These are phyloP conservation scores for Aureobasidium sp. DNA, from an alignment of 2,329 filamentous ascomycete species.

Conservation along the genomic window DNA sequence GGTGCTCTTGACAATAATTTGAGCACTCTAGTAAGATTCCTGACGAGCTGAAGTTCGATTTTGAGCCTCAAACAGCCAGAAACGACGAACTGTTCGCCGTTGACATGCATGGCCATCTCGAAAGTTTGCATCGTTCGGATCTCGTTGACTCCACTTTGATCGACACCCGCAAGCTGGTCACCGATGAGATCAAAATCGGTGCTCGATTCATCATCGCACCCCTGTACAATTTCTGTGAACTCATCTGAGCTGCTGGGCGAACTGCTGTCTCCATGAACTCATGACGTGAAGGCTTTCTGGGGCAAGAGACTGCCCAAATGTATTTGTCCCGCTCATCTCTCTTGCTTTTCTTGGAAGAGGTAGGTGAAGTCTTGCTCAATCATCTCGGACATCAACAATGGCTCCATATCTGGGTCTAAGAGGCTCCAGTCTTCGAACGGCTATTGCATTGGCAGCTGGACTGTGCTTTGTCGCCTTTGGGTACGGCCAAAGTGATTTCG, in stretches of 20 bases:
- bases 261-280: neutral
- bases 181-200: slow-evolving; percentile 9
- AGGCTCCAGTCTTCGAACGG: slow-evolving; percentile 18
- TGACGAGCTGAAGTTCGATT: neutral
- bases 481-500: slow-evolving; percentile 53
- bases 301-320: neutral
- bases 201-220: slow-evolving; percentile 7
- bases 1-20: neutral
- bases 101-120: neutral
- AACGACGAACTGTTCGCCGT: neutral
- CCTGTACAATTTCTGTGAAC: slow-evolving; percentile 12
- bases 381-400: slow-evolving; percentile 4
- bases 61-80: neutral
- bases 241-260: neutral
- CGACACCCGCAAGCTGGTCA: slow-evolving; percentile 9
- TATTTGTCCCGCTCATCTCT: slow-evolving; percentile 4
- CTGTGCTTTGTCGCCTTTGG: slow-evolving; percentile 39
- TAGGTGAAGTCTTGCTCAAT: slow-evolving; percentile 3
- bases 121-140: slow-evolving; percentile 8
- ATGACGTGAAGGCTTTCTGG: slow-evolving; percentile 13
- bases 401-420: slow-evolving; percentile 21
- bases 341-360: slow-evolving; percentile 5
- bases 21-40: neutral
- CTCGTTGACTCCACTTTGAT: slow-evolving; percentile 6
- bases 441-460: slow-evolving; percentile 21